These are phyloP conservation scores for Sphaerulina vaccinii DNA, from an alignment of 2,329 filamentous ascomycete genomes.

Conservation along the genomic window DNA sequence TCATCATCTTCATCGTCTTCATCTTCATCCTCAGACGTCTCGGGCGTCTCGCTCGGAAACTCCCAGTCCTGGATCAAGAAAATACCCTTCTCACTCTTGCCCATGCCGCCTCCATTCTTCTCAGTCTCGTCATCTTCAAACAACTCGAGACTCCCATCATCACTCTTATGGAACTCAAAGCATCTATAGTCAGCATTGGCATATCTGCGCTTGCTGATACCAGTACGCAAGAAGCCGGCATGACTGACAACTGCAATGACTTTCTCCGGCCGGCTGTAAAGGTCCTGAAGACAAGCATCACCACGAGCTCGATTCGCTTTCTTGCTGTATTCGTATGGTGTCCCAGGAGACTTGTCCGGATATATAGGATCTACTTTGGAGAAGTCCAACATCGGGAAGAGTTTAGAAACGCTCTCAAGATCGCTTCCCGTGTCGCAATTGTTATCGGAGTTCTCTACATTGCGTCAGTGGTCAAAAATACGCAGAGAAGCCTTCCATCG, in stretches of 20 bases:
- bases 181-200: slow-evolving; percentile 26
- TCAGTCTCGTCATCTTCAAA: slow-evolving; percentile 21
- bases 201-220: slow-evolving; percentile 16
- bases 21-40: too few species aligned
- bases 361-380: slow-evolving; percentile 57
- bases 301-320: slow-evolving; percentile 57
- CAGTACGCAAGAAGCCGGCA: slow-evolving; percentile 24
- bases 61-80: slow-evolving; percentile 23
- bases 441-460: slow-evolving; percentile 44
- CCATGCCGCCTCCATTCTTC: slow-evolving; percentile 19
- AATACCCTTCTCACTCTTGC: slow-evolving; percentile 24
- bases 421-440: slow-evolving; percentile 63
- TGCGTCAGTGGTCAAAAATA: not conserved
- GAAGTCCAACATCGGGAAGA: slow-evolving; percentile 61
- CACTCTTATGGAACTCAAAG: slow-evolving; percentile 18
- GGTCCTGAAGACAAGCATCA: slow-evolving; percentile 49
- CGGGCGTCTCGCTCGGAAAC: too few species aligned
- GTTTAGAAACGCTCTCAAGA: slow-evolving; percentile 43
- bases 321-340: slow-evolving; percentile 55
- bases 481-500: slow-evolving; percentile 25
- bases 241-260: slow-evolving; percentile 59
- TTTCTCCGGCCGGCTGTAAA: slow-evolving; percentile 58
- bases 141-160: slow-evolving; percentile 11
- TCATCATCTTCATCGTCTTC: too few species aligned
- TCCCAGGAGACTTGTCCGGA: slow-evolving; percentile 59